Evolutionary conservation across 2,329 filamentous ascomycete genomes (phyloP).

Genomic region (Plenodomus tracheiphilus): DNA sequence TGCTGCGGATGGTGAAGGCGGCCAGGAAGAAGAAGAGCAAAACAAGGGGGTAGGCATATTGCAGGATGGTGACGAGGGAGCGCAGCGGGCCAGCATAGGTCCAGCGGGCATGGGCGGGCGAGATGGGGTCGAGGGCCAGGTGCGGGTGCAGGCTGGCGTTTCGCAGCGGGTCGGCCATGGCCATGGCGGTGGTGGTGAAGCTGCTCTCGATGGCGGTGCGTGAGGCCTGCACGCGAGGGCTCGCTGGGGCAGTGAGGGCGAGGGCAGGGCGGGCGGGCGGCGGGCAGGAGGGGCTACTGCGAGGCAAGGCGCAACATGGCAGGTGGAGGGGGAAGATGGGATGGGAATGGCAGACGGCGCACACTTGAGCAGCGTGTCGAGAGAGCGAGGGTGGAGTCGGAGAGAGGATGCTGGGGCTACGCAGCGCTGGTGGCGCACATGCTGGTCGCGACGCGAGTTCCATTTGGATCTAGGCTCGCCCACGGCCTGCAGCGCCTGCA

Average conservation of each 20-base stretch:
- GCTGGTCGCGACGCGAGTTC: not conserved
- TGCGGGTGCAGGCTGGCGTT: slow-evolving; percentile 8
- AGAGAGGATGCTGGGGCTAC: slow-evolving; percentile 6
- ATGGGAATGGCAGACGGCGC: not conserved
- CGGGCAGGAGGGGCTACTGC: not conserved
- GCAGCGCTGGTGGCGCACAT: slow-evolving; percentile 12
- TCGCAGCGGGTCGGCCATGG: slow-evolving; percentile 23
- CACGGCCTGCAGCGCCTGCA: not conserved
- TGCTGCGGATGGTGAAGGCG: slow-evolving; percentile 64
- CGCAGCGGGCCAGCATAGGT: slow-evolving; percentile 22
- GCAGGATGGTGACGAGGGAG: slow-evolving; percentile 45
- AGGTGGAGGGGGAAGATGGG: slow-evolving; percentile 11
- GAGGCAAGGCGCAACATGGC: slow-evolving; percentile 5
- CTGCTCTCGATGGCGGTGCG: slow-evolving; percentile 14
- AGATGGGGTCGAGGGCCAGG: not conserved
- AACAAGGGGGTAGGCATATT: slow-evolving; percentile 65
- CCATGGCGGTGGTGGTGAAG: not conserved
- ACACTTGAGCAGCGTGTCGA: not conserved
- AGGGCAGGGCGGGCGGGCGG: slow-evolving; percentile 3
- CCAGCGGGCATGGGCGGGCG: slow-evolving; percentile 14
- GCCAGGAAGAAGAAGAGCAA: slow-evolving; percentile 66
- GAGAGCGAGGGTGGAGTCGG: not conserved
- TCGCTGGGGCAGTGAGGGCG: slow-evolving; percentile 13
- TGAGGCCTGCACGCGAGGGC: slow-evolving; percentile 10
- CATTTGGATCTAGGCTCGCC: not conserved